Percentiles rank a stretch among this genome's conserved stretches.
phyloP scores from a whole-genome alignment of 1,139 yeast species.

The Debaryomycetaceae sp. region DNA sequence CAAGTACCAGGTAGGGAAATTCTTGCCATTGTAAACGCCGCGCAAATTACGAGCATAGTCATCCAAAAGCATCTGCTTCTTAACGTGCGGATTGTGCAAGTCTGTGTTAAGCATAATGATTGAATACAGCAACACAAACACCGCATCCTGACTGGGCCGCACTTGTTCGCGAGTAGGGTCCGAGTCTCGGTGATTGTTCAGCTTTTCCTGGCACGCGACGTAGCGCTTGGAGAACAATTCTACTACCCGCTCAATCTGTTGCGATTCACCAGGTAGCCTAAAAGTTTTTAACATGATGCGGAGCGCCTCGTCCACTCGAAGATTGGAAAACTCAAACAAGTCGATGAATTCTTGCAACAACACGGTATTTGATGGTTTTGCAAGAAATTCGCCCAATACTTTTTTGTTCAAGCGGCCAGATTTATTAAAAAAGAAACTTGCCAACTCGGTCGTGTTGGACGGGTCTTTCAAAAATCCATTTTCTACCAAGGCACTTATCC shows the following conservation, averaged over 20 bases:
- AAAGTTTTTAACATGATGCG: slow-evolving; percentile 73
- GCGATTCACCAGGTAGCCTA: slow-evolving; percentile 95
- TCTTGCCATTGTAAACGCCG: slow-evolving; percentile 66
- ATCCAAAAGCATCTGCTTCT: slow-evolving; percentile 78
- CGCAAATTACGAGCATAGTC: slow-evolving; percentile 72
- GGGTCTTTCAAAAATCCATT: slow-evolving; percentile 53
- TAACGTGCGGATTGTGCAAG: slow-evolving; percentile 67
- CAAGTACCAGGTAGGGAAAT: slow-evolving; percentile 81
- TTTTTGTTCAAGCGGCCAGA: slow-evolving; percentile 80
- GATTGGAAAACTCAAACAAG: slow-evolving; percentile 61
- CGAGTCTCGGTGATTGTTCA: slow-evolving; percentile 6
- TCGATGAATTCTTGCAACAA: slow-evolving; percentile 57
- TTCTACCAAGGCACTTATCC: slow-evolving; percentile 51
- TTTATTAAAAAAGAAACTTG: slow-evolving; percentile 64
- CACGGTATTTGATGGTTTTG: slow-evolving; percentile 59
- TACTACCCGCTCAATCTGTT: slow-evolving; percentile 85
- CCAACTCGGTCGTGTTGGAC: slow-evolving; percentile 49
- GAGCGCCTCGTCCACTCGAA: slow-evolving; percentile 88
- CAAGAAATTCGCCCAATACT: slow-evolving; percentile 74
- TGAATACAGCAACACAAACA: slow-evolving; percentile 62
- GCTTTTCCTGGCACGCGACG: slow-evolving; percentile 43
- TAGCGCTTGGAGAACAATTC: slow-evolving; percentile 80
- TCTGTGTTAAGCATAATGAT: slow-evolving; percentile 74
- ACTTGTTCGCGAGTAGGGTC: slow-evolving; percentile 27
- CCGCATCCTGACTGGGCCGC: slow-evolving; percentile 62